Base-by-base conservation (phyloP, 441 rosid genomes). In the Populus hybrid region DNA sequence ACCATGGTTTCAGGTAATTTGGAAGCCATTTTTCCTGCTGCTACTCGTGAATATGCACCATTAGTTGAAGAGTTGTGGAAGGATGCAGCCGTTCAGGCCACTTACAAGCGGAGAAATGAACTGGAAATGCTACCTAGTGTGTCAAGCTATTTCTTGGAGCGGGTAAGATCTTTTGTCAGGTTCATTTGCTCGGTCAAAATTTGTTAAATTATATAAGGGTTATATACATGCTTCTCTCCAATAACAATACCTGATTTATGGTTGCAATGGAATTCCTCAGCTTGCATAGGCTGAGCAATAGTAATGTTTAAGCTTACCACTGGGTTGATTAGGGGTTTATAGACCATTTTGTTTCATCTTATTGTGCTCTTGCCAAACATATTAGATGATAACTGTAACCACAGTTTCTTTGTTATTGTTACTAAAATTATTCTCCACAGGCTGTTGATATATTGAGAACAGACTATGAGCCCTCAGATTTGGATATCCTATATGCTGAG, bases 401-500 rank as follows among this genome's bases (percentile, higher is more conserved):
- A 28, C 53, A 46, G 63, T 23, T 32, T 57, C 53, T 3, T 75
- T 65, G 18, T 16, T 50, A 10, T 34, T 77, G 38, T 65, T 76
- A 70, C 75, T 73, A 67, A 40, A 65, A 6, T 69, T 12, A 38
- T n/a, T 67, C 79, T 79, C 70, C 77, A 77, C 83, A 96, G 99
- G 96, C 92, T 82, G 84, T 83, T 81, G 97, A 94, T 21, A 85
- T 91, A 79, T 86, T 94, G 84, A 87, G 85, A 84, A 83, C 82
- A 78, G 97, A 96, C 75, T 96, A 96, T 73, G 98, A 92, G 80
- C 99, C 98, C 32, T 92, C 98, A 21, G 94, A 96, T 86, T 72
- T 89, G 81, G 99, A 96, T 86, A 94, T 96, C 80, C 88, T 96
- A 36, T 89, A 92, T 83, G 97, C 99, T 30, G 98, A 96, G 83